These are phyloP conservation scores for Phytophthora ramorum DNA, from an alignment of 352 stramenopile genomes.

Conservation along the genomic window DNA sequence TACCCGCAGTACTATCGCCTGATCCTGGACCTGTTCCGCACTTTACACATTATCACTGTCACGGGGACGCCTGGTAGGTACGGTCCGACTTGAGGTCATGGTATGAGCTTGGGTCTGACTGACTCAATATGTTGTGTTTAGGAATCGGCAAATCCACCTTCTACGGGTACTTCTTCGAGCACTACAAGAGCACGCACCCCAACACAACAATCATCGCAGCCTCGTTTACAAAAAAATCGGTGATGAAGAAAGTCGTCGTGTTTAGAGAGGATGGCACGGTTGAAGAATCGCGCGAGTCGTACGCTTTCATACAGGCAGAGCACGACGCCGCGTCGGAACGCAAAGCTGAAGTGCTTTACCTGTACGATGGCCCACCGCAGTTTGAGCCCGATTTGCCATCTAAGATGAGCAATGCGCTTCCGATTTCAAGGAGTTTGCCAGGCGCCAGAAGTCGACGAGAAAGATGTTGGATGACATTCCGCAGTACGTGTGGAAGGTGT, in stretches of 20 bases:
- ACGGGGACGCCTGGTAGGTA: neutral
- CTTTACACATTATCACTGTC: neutral
- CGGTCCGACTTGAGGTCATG: neutral
- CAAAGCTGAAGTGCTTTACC: neutral
- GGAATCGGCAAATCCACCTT: conserved; percentile 12
- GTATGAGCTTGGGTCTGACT: neutral
- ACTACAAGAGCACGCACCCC: neutral
- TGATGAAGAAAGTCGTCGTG: neutral
- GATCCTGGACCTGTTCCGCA: neutral
- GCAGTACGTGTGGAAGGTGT: too few relatives aligned
- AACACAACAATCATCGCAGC: conserved; percentile 1
- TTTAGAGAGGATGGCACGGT: neutral
- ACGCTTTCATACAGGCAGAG: neutral
- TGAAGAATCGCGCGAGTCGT: neutral
- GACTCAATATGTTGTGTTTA: neutral
- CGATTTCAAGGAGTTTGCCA: too few relatives aligned
- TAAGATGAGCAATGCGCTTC: too few relatives aligned
- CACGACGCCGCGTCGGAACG: neutral
- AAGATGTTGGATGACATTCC: too few relatives aligned
- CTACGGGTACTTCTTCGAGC: conserved; percentile 18
- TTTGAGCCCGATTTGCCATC: neutral
- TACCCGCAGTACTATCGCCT: neutral
- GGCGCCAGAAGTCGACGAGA: too few relatives aligned
- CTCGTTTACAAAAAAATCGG: neutral
- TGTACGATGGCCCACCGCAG: neutral